These are phyloP conservation scores for Thraustochytrium sp. DNA, from an alignment of 352 stramenopile species.

Conservation along the genomic window DNA sequence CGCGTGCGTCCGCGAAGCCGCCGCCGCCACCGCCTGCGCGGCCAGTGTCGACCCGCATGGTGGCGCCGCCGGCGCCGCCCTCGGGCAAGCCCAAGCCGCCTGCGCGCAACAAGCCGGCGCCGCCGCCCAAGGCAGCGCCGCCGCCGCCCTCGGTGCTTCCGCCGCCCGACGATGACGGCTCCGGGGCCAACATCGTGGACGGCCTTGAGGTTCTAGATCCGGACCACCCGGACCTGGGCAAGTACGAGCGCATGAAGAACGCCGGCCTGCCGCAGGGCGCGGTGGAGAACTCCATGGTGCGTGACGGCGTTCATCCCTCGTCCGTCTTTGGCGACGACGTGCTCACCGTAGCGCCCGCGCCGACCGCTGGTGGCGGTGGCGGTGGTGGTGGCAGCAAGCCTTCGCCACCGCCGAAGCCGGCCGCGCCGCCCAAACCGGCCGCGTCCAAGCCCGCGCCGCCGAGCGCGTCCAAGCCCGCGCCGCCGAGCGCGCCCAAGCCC, in stretches of 20 bases:
- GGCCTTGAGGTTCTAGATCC: constrained; percentile 32
- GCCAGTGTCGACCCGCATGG: not conserved
- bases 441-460: not conserved
- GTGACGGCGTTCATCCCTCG: constrained; percentile 33
- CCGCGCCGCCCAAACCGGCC: not conserved
- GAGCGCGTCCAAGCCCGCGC: not conserved
- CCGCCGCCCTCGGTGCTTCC: not conserved
- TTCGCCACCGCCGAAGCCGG: not conserved
- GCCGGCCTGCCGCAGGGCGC: constrained; percentile 35
- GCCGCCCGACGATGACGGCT: not conserved
- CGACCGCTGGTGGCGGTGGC: not conserved
- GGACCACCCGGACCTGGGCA: constrained; percentile 1
- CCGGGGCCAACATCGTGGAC: not conserved
- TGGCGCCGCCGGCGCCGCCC: not conserved
- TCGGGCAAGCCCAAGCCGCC: constrained; percentile 2
- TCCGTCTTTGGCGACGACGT: constrained; percentile 22
- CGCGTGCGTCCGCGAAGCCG: not conserved
- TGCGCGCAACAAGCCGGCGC: not conserved
- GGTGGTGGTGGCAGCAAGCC: not conserved
- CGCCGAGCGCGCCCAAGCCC: not conserved
- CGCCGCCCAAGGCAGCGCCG: not conserved
- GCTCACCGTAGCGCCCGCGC: not conserved
- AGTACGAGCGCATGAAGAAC: constrained; percentile 42
- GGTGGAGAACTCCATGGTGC: constrained; percentile 40
- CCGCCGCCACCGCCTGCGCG: not conserved